Evolutionary conservation across 2,329 filamentous ascomycete species (phyloP).

Genomic region (Pyrenochaeta sp.): DNA sequence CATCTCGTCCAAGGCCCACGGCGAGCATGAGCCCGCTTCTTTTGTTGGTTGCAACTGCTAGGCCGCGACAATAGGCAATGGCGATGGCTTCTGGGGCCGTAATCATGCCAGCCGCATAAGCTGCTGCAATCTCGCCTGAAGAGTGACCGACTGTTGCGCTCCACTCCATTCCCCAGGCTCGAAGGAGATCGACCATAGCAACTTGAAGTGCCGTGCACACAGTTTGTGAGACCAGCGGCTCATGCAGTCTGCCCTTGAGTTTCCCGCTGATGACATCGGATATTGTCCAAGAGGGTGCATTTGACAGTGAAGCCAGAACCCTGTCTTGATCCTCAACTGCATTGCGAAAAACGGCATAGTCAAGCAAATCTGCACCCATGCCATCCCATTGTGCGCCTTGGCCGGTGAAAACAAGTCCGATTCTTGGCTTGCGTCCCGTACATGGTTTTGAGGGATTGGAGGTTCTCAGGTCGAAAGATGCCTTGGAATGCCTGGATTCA

Average conservation of each 20-base stretch:
- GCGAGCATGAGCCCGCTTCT: slow-evolving; percentile 25
- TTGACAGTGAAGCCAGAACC: neutral
- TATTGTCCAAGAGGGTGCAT: neutral
- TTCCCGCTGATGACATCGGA: slow-evolving; percentile 2
- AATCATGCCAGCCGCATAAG: slow-evolving; percentile 29
- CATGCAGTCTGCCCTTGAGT: neutral
- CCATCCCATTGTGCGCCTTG: slow-evolving; percentile 35
- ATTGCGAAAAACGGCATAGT: slow-evolving; percentile 6
- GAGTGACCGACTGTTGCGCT: slow-evolving; percentile 27
- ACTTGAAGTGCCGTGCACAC: slow-evolving; percentile 29
- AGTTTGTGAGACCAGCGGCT: slow-evolving; percentile 22
- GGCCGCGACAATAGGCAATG: slow-evolving; percentile 22
- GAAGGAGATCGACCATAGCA: slow-evolving; percentile 18
- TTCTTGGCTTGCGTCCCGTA: neutral
- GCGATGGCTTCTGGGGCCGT: slow-evolving; percentile 16
- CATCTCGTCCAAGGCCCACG: slow-evolving; percentile 15
- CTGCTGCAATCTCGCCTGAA: slow-evolving; percentile 37
- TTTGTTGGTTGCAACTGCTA: slow-evolving; percentile 17
- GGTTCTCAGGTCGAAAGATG: neutral
- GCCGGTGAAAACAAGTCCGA: slow-evolving; percentile 36
- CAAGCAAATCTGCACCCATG: slow-evolving; percentile 28
- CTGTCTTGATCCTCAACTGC: slow-evolving; percentile 1
- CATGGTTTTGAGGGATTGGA: neutral
- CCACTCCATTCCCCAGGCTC: slow-evolving; percentile 12
- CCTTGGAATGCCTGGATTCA: neutral